A percentile compares a stretch with the other conserved stretches of the same genome.
These are phyloP conservation scores for Colletotrichum sp. DNA, from an alignment of 2,329 filamentous ascomycete genomes.

Conservation along the genomic window DNA sequence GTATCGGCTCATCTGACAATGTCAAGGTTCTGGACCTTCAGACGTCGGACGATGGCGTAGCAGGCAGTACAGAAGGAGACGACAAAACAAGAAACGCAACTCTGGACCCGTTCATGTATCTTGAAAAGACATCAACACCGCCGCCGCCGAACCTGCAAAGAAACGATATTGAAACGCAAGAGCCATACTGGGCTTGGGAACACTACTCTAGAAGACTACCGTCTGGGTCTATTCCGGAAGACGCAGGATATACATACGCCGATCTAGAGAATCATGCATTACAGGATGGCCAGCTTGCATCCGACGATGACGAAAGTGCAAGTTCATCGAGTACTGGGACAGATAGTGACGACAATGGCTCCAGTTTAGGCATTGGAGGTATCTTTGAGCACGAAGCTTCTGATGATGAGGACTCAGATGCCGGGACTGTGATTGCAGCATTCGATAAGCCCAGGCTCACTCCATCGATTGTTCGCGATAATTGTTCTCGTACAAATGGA, in stretches of 20 bases:
- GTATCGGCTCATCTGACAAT: neutral
- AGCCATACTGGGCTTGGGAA: neutral
- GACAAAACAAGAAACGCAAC: neutral
- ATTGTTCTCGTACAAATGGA: neutral
- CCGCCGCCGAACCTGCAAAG: neutral
- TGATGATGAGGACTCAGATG: neutral
- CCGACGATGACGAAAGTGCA: neutral
- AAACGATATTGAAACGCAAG: neutral
- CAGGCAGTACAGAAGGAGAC: neutral
- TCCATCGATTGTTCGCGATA: rapidly evolving
- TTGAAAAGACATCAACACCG: neutral
- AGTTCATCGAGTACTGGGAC: neutral
- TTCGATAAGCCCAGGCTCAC: neutral
- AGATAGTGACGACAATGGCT: neutral
- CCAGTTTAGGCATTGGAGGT: neutral
- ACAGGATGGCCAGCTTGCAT: neutral
- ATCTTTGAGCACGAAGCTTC: neutral
- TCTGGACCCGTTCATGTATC: neutral
- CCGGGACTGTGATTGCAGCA: neutral
- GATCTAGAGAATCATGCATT: neutral
- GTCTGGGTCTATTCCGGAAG: neutral
- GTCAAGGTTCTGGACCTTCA: neutral
- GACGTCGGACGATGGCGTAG: neutral
- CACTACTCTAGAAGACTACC: neutral
- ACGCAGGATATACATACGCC: neutral